Base-by-base conservation (phyloP, 768 basidiomycete species). In the Russula virescens region DNA sequence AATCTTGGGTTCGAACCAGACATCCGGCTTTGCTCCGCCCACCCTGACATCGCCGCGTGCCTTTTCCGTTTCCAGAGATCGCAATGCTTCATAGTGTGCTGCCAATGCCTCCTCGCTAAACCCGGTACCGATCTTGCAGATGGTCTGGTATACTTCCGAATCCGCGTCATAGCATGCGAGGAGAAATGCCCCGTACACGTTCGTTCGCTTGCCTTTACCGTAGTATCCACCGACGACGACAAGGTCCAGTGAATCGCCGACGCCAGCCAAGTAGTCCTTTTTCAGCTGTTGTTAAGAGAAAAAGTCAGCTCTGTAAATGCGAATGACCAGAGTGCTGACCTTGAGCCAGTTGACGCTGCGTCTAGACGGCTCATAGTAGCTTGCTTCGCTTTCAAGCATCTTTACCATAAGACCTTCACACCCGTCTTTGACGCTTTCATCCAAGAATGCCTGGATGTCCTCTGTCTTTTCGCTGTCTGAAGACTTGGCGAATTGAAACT, bases 361-460 rank as follows among this genome's bases (percentile, higher is more conserved):
- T 61, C 96, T 78, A 73, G 93, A 96, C 10, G 97, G 97, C 74
- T 98, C 95, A 71, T 99, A 99, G 69, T 83, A 91, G 73, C 94
- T 92, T 8, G 88, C 91, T 43, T 93, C 88, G 50, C 84, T 88
- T 46, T 96, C 92, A 19, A 99, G 77, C 94, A 97, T 96, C 78
- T 99, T 99, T 62, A 99, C 93, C 97, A 99, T 99, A 50, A 99
- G 82, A 11, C 97, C 97, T 73, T 99, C 97, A 72, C 97, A 98
- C 2, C 96, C 94, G 71, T 98, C 97, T 72, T 94, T 98, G 68
- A 99, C 92, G 73, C 91, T 94, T 67, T 94, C 91, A 71, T 98
- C 96, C 10, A 99, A 77, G 80, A 99, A 98, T 1, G 81, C 72
- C 71, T 97, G 94, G 51, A 99, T 98, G 69, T 97, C 95, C 25